phyloP scores from a whole-genome alignment of 306 rosid species.

The Cicer judaicum region DNA sequence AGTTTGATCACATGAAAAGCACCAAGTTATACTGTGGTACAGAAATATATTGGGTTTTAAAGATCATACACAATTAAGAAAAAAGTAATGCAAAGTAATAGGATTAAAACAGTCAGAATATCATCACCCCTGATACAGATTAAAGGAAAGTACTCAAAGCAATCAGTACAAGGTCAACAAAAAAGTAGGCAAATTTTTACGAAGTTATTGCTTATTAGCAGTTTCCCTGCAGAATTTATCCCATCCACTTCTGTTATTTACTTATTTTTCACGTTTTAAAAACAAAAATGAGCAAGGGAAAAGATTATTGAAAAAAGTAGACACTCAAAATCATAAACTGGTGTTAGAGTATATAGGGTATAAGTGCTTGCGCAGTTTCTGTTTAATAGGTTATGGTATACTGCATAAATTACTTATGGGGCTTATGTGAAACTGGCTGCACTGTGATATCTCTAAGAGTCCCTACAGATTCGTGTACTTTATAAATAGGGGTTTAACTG shows the following conservation, averaged over 20 bases:
- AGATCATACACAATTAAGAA: neutral
- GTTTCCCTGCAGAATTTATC: constrained; percentile 1
- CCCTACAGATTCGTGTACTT: neutral
- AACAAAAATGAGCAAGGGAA: neutral
- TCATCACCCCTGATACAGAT: neutral
- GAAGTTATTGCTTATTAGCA: neutral
- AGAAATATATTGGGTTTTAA: neutral
- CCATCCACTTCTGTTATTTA: neutral
- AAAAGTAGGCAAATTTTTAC: neutral
- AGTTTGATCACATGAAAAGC: neutral
- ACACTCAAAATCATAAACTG: constrained; percentile 24
- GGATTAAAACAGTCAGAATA: neutral
- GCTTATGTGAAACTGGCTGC: constrained; percentile 1
- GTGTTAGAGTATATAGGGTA: neutral
- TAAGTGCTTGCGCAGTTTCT: neutral
- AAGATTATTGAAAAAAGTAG: neutral
- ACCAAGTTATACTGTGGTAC: neutral
- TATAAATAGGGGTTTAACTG: neutral
- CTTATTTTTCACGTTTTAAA: constrained; percentile 8
- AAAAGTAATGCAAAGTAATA: neutral
- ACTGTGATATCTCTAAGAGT: neutral
- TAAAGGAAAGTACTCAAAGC: constrained; percentile 1
- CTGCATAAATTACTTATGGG: constrained; percentile 2
- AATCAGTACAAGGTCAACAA: neutral
- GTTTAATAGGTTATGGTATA: neutral